These are phyloP conservation scores for Venturia carpophila DNA, from an alignment of 2,329 filamentous ascomycete species.

Conservation along the genomic window DNA sequence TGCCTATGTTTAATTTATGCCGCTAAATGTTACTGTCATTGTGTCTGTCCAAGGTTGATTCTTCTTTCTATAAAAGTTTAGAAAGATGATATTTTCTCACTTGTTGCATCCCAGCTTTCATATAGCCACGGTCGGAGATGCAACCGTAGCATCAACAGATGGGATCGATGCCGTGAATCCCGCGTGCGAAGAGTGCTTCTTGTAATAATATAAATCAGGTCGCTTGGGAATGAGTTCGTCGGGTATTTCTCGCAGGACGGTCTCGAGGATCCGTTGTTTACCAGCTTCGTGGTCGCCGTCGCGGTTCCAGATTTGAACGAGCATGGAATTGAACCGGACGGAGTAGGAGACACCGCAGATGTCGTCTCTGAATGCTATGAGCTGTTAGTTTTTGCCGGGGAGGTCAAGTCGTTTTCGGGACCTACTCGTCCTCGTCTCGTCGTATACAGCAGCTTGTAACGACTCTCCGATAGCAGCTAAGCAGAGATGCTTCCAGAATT, in stretches of 20 bases:
- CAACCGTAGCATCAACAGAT: background rate
- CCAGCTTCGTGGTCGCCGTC: constrained; percentile 73
- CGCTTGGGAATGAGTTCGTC: constrained; percentile 63
- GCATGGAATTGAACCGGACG: constrained; percentile 79
- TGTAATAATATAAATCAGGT: constrained; percentile 64
- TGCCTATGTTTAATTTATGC: background rate
- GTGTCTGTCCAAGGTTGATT: background rate
- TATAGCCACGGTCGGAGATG: background rate
- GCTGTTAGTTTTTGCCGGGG: constrained; percentile 17
- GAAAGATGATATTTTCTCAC: background rate
- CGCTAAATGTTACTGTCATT: background rate
- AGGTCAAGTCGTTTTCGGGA: constrained; percentile 18
- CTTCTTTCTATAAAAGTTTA: background rate
- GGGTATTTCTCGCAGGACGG: constrained; percentile 65
- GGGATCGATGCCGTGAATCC: constrained; percentile 47
- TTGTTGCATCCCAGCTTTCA: background rate
- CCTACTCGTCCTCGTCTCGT: constrained; percentile 48
- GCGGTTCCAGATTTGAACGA: constrained; percentile 91
- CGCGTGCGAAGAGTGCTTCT: constrained; percentile 80
- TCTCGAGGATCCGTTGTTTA: constrained; percentile 63
- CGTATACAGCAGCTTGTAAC: constrained; percentile 63
- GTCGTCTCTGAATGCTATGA: constrained; percentile 56
- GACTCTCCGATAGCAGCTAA: constrained; percentile 77
- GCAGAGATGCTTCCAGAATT: constrained; percentile 76
- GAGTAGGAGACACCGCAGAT: constrained; percentile 83